Conservation (phyloP, 768 basidiomycete genomes). For the Serendipita indica region DNA sequence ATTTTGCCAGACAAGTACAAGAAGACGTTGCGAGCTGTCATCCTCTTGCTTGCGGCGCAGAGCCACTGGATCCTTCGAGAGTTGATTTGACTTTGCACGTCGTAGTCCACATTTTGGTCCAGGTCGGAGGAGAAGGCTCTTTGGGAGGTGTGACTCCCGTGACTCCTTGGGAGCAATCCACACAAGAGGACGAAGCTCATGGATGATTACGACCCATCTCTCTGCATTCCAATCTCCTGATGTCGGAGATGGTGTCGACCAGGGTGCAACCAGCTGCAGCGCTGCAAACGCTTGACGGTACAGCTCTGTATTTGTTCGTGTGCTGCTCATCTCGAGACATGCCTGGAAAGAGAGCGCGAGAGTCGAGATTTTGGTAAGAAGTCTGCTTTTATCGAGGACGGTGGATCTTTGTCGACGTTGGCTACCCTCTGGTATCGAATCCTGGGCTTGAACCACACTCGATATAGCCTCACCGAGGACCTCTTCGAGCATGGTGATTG, state of each 20-base stretch:
- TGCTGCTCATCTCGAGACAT: constrained; percentile 49
- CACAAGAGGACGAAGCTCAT: constrained; percentile 51
- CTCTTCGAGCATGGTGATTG: constrained; percentile 41
- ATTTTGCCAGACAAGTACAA: neutral
- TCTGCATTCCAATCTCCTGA: constrained; percentile 36
- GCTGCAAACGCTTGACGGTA: constrained; percentile 20
- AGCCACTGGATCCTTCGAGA: constrained; percentile 17
- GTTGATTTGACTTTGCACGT: constrained; percentile 31
- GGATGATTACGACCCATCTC: constrained; percentile 51
- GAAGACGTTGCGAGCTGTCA: neutral
- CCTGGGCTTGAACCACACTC: too few species aligned
- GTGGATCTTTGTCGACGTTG: too few species aligned
- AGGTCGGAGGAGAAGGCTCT: constrained; percentile 37
- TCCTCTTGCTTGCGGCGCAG: neutral
- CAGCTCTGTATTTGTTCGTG: constrained; percentile 41
- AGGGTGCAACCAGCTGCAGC: constrained; percentile 20
- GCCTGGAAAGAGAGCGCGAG: constrained; percentile 47
- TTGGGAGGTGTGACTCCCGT: constrained; percentile 22
- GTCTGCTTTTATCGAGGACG: constrained; percentile 59
- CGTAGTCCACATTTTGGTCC: constrained; percentile 45
- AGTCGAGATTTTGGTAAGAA: constrained; percentile 21
- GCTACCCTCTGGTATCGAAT: too few species aligned
- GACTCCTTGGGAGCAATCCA: neutral
- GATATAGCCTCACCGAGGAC: constrained; percentile 46
- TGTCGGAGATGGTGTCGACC: constrained; percentile 27